Evolutionary conservation across 495 filamentous ascomycete species (phyloP), one percentile per base, ranked within the genome.

Genomic region (Pseudotulostoma volvatum): DNA sequence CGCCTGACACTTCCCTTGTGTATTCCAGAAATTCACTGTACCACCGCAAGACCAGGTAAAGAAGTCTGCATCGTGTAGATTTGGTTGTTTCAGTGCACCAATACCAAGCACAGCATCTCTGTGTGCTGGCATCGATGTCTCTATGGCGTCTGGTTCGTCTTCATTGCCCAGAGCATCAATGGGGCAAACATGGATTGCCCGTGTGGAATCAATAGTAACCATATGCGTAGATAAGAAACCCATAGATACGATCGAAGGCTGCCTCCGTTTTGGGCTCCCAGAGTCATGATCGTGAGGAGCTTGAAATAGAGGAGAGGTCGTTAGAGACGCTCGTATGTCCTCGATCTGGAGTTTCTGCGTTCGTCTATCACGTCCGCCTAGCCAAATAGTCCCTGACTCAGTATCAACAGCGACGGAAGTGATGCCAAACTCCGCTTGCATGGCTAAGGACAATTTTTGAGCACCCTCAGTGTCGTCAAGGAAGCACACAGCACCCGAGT

Each of bases 41-140:
- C 90, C 90, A 40, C 71, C 72, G 34, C 68, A 70, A 7, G 86
- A 83, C 82, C 84, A 96, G 0, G 85, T 93, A 46, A 83, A 79
- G 52, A 95, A 93, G 18, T 76, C 70, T 1, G 83, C 78, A 7
- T 68, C 59, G 1, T 71, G 51, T 4, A 55, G 48, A 43, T 80
- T 77, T 0, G 71, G 64, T 19, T 54, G 51, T 3, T 66, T 53
- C 3, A 94, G 55, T 3, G 73, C 48, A 38, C 72, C 63, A 20
- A 93, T 74, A 17, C 92, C 90, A 21, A 84, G 61, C 16, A 92
- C 77, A 2, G 84, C 64, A 44, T 84, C 83, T 31, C 76, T 70
- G 51, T 88, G 84, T 31, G 82, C 87, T 5, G 76, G 74, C 33
- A 71, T 54, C 0, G 47, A 56, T 7, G 47, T 59, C 36, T 55